Conservation (phyloP, 345 rosid genomes). For the Raphanus raphanistrum region DNA sequence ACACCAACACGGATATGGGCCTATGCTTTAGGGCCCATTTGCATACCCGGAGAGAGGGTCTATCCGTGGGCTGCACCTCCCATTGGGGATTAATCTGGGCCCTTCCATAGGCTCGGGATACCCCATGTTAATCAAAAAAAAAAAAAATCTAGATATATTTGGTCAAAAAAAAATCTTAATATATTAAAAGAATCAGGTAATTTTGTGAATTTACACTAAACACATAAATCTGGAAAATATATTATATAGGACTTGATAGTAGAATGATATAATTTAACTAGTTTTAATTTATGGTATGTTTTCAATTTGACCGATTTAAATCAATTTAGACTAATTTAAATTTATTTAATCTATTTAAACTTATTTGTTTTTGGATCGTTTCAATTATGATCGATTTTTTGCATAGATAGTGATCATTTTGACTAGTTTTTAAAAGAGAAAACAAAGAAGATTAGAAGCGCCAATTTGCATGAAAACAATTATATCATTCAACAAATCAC, state of each 20-base stretch:
- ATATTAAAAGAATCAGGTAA: not conserved
- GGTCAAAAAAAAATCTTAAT: not conserved
- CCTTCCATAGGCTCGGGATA: no score
- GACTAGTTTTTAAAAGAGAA: not conserved
- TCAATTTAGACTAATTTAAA: no score
- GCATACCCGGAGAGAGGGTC: no score
- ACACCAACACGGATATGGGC: no score
- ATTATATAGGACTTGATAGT: not conserved
- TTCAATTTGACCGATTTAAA: no score
- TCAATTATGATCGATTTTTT: not conserved
- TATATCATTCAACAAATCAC: slow-evolving; percentile 44
- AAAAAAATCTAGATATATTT: no score
- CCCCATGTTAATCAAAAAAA: no score
- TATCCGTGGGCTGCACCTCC: no score
- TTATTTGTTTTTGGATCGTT: not conserved
- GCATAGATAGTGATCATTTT: not conserved
- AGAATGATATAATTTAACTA: not conserved
- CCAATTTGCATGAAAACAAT: slow-evolving; percentile 10
- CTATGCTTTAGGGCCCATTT: no score
- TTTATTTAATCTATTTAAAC: no score
- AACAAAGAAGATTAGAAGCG: slow-evolving; percentile 9
- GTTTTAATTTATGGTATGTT: no score
- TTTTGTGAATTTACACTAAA: not conserved
- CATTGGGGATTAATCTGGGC: no score
- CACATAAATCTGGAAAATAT: not conserved